phyloP scores from a whole-genome alignment of 495 filamentous ascomycete genomes.

The Aspergillus wentii region DNA sequence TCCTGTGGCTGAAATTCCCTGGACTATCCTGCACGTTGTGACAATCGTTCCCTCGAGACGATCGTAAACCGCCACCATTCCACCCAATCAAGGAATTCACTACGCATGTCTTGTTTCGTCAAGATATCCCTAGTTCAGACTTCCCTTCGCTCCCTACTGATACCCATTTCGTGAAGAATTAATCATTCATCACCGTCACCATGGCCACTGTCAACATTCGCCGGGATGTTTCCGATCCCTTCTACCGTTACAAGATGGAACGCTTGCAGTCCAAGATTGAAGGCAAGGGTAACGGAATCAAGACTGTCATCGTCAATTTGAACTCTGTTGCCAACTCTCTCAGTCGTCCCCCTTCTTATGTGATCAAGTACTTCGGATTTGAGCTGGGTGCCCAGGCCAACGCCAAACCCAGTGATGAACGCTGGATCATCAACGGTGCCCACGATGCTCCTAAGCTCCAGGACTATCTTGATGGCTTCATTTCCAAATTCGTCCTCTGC shows the following conservation, averaged over 20 bases:
- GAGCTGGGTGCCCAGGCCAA: constrained; percentile 98
- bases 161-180: no score
- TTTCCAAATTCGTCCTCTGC: constrained; percentile 96
- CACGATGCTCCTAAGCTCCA: constrained; percentile 95
- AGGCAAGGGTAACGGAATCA: constrained; percentile 97
- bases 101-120: constrained; percentile 52
- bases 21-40: constrained; percentile 21
- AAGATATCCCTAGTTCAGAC: constrained; percentile 37
- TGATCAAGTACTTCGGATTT: constrained; percentile 99
- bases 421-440: constrained; percentile 99
- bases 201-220: constrained; percentile 97
- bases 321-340: constrained; percentile 91
- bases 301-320: constrained; percentile 94
- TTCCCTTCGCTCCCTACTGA: no score
- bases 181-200: constrained; percentile 45
- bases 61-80: constrained; percentile 45
- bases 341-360: constrained; percentile 84
- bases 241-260: constrained; percentile 99
- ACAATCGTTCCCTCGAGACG: constrained; percentile 18
- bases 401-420: constrained; percentile 92
- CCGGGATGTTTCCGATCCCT: constrained; percentile 95
- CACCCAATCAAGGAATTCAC: constrained; percentile 46
- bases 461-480: constrained; percentile 97
- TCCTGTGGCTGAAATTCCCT: constrained; percentile 80
- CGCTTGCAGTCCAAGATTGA: constrained; percentile 97